These are phyloP conservation scores for Kandelia obovata DNA, from an alignment of 345 rosid species.

Conservation along the genomic window DNA sequence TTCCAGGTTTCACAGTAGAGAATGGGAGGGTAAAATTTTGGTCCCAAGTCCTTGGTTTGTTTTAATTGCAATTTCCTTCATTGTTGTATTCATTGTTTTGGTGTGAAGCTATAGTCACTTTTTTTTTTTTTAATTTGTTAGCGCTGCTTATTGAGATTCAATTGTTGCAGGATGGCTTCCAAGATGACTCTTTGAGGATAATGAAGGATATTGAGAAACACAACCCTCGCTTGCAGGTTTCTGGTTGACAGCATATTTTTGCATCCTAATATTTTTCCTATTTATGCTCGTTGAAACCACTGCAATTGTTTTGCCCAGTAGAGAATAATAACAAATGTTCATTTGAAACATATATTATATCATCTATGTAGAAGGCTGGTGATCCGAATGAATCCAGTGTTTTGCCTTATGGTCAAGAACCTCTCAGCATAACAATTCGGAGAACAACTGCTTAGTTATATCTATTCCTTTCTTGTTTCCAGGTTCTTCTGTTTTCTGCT, in stretches of 20 bases:
- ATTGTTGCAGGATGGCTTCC: conserved; percentile 81
- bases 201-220: conserved; percentile 72
- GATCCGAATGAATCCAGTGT: too few species aligned
- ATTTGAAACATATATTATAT: too few species aligned
- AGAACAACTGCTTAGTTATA: not conserved
- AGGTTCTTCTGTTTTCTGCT: conserved; percentile 94
- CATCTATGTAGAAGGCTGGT: too few species aligned
- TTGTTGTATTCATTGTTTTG: too few species aligned
- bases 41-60: too few species aligned
- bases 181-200: conserved; percentile 80
- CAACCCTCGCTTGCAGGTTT: conserved; percentile 67
- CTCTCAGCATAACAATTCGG: not conserved
- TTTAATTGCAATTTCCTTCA: too few species aligned
- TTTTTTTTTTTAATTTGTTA: not conserved
- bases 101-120: too few species aligned
- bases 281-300: not conserved
- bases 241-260: conserved; percentile 2
- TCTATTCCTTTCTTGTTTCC: conserved; percentile 11
- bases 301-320: too few species aligned
- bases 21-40: too few species aligned
- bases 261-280: not conserved
- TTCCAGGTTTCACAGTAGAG: too few species aligned
- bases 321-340: too few species aligned
- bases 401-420: too few species aligned
- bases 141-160: conserved; percentile 3